Base-by-base conservation (phyloP, 192 early-diverging fungal species). In the Linnemannia elongata region DNA sequence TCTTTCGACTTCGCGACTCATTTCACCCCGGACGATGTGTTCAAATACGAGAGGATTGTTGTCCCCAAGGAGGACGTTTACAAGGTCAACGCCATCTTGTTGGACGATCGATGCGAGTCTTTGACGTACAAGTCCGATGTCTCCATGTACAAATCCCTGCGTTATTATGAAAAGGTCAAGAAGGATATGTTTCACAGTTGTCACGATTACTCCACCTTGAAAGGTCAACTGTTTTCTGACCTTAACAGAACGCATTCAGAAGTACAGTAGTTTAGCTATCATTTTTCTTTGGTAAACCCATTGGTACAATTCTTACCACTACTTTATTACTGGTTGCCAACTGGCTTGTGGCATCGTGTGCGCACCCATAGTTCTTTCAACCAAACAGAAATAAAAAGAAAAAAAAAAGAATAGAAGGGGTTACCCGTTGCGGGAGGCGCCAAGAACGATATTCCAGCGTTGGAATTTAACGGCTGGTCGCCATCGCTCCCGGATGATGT, bases 401-500 rank as follows among this genome's bases (percentile, higher is more conserved):
- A 66, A 2, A 33, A 10, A 15, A 33, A 33, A n/a, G n/a, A 10
- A 33, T 9, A 1, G 24, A n/a, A n/a, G 12, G 45, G 4, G 18
- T 60, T 75, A 82, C 55, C 86, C 81, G 24, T 74, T 68, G 30
- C 75, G 44, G 1, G 79, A 73, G 42, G 69, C 81, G 60, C 80
- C 87, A 13, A 66, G 52, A n/a, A 74, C 36, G 15, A 81, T 78
- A 6, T 18, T 1, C 87, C 87, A 88, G 1, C 77, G 69, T 39
- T 69, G 10, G 13, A 63, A 49, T 38, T 75, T 77, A 30, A 74
- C 74, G 49, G 87, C 77, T 15, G 76, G 68, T 2, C 81, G 66
- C 87, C 87, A 88, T 20, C 81, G 81, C 69, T 88, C 72, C 13
- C 17, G 20, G 3, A 83, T 78, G 0, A 69, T 77, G 2, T 72